A percentile compares a stretch with the other conserved stretches of the same genome.
These are phyloP conservation scores for Wickerhamomyces hampshirensis DNA, from an alignment of 805 yeast genomes.

Conservation along the genomic window DNA sequence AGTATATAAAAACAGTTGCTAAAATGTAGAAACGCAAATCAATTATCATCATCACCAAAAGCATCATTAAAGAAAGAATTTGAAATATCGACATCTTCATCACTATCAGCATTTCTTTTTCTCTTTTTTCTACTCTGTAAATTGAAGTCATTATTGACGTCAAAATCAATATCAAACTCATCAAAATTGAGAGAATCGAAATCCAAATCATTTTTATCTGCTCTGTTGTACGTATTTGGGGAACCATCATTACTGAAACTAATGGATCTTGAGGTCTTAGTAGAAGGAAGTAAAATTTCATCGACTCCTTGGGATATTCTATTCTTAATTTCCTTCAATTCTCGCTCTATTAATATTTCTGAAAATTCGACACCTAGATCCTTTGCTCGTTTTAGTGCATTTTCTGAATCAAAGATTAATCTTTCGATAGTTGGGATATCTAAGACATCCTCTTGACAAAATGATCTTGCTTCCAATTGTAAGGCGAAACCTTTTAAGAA, in stretches of 20 bases:
- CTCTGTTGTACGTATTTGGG: no score
- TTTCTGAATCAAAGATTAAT: slow-evolving; percentile 11
- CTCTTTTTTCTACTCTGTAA: not conserved
- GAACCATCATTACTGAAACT: no score
- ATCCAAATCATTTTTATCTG: slow-evolving; percentile 1
- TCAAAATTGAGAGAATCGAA: slow-evolving; percentile 6
- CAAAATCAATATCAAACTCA: not conserved
- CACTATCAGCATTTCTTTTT: not conserved
- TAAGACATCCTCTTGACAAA: slow-evolving; percentile 1
- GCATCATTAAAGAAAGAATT: not conserved
- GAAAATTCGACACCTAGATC: slow-evolving; percentile 13
- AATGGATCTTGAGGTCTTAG: no score
- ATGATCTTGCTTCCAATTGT: slow-evolving; percentile 16
- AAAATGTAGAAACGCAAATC: no score
- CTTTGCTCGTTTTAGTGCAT: slow-evolving; percentile 13
- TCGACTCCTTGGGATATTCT: slow-evolving; percentile 2
- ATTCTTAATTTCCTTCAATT: slow-evolving; percentile 10
- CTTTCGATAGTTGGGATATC: slow-evolving; percentile 11
- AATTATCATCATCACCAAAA: not conserved
- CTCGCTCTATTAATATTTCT: slow-evolving; percentile 13
- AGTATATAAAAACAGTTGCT: no score
- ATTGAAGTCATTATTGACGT: not conserved
- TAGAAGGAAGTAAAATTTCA: not conserved
- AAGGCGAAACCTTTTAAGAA: slow-evolving; percentile 22
- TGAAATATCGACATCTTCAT: not conserved